These are phyloP conservation scores for Kitagawia praeruptora DNA, from an alignment of 129 eudicot genomes.

Conservation along the genomic window DNA sequence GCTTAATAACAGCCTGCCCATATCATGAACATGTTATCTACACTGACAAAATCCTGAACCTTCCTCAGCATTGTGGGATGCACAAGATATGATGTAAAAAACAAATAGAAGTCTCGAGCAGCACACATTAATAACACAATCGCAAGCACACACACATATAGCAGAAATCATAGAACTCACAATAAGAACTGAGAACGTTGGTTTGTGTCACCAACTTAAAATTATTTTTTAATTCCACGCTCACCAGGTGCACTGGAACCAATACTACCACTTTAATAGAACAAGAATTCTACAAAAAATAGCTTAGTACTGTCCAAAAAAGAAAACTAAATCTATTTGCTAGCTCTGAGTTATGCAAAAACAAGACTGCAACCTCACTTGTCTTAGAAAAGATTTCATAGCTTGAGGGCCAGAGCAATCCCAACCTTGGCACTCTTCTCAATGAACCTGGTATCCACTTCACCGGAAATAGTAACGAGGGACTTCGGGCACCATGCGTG, in stretches of 20 bases:
- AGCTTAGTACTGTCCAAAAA: background rate
- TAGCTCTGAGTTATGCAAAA: no score
- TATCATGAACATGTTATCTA: background rate
- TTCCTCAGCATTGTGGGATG: background rate
- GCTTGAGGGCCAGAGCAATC: conserved; percentile 15
- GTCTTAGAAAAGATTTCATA: no score
- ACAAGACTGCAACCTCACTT: no score
- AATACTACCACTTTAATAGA: background rate
- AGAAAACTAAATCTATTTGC: background rate
- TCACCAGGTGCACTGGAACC: background rate
- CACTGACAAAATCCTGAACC: background rate
- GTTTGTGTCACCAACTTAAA: background rate
- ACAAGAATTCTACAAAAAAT: background rate
- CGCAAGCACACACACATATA: background rate
- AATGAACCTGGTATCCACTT: conserved; percentile 16
- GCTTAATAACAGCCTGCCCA: background rate
- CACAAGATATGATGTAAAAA: background rate
- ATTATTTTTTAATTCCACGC: background rate
- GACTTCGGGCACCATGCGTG: conserved; percentile 20
- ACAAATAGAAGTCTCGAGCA: no score
- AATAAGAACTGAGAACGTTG: background rate
- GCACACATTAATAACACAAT: background rate
- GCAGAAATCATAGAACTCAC: background rate
- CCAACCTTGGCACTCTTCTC: conserved; percentile 24
- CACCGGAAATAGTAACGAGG: conserved; percentile 17